Base-by-base conservation (phyloP, 192 early-diverging fungal genomes). In the Backusella westeae region DNA sequence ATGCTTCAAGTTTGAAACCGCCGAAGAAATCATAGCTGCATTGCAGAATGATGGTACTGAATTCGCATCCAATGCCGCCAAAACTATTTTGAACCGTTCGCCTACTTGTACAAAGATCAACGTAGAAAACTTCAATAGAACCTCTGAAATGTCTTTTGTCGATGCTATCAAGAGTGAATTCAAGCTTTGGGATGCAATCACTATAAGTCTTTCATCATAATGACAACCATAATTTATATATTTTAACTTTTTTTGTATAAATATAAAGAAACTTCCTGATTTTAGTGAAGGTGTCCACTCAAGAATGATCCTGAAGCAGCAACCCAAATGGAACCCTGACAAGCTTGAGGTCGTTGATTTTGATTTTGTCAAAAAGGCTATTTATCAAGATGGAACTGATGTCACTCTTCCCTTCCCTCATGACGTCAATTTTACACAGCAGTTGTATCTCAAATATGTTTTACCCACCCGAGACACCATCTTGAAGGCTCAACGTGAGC, bases 281-380 rank as follows among this genome's bases (percentile, higher is more conserved):
- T 96, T 99, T 81, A 78, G 84, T 59, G 96, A 96, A 86, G 96
- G 98, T 9, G 95, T 98, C 0, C 91, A 82, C 14, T 90, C 94
- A 19, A 81, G 87, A 53, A 83, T 99, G 76, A 82, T 97, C 42
- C 84, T 89, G 73, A 96, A 94, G 77, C 44, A 21, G 3, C 29
- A 63, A 29, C 91, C 95, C 6, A 67, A 87, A 72, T 99, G 95
- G 95, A 78, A 90, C 5, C 95, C 94, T 0, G 34, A 86, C 0
- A 85, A 83, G 4, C 42, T 94, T 15, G 81, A 81, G 1, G 85
- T 84, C 0, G 83, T 91, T 10, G 75, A 85, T 8, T 49, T 46
- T 76, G 9, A 74, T 76, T 4, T 29, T 59, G 10, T 59, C 6
- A n/a, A 19, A 46, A 46, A 46, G 6, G 12, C 42, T 44, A 17